phyloP scores from a whole-genome alignment of 306 rosid genomes.

The Myrica gale region DNA sequence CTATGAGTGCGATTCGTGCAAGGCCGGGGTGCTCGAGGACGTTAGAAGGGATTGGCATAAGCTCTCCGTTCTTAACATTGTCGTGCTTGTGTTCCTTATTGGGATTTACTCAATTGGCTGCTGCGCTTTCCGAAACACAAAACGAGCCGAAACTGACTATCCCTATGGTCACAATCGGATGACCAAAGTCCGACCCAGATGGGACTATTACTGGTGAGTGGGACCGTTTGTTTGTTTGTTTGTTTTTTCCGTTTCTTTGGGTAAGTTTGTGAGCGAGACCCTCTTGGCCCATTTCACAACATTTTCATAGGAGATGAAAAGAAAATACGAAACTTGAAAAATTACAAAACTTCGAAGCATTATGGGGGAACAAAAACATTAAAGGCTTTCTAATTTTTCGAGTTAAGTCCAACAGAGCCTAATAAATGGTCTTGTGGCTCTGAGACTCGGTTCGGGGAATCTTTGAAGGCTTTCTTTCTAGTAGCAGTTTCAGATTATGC shows the following conservation, averaged over 20 bases:
- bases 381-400: background rate
- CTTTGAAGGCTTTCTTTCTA: background rate
- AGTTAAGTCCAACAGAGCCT: background rate
- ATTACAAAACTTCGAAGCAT: no score
- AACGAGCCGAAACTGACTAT: conserved; percentile 66
- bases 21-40: conserved; percentile 80
- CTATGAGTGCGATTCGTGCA: conserved; percentile 95
- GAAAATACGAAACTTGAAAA: background rate
- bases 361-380: no score
- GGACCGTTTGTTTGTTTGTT: background rate
- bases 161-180: conserved; percentile 69
- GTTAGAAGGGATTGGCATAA: conserved; percentile 80
- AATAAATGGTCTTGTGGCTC: background rate
- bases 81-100: conserved; percentile 65
- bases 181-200: conserved; percentile 77
- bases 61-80: conserved; percentile 67
- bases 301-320: background rate
- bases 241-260: background rate
- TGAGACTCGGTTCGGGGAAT: background rate
- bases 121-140: conserved; percentile 84
- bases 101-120: conserved; percentile 77
- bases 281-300: background rate
- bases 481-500: background rate
- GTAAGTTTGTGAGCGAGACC: background rate
- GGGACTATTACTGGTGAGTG: conserved; percentile 80